Percentiles rank a stretch among this genome's conserved stretches.
Evolutionary conservation across 2,329 filamentous ascomycete species (phyloP).

Genomic region (Diplodia corticola): DNA sequence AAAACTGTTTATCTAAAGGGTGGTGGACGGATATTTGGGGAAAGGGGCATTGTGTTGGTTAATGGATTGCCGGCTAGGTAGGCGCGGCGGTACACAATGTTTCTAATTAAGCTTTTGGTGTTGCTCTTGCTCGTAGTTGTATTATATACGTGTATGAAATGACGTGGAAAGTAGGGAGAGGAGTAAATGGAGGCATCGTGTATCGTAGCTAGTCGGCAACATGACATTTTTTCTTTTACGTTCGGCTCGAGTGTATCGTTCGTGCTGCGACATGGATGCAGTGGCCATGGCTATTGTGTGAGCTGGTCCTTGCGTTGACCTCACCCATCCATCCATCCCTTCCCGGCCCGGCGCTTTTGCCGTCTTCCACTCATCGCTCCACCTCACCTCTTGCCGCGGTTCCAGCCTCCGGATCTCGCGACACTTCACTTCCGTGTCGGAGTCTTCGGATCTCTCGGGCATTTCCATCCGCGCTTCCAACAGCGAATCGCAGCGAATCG

Average conservation of each 20-base stretch:
- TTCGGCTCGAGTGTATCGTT: too few relatives aligned
- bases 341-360: slow-evolving; percentile 9
- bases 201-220: too few relatives aligned
- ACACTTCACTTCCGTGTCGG: background rate
- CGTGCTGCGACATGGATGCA: background rate
- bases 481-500: background rate
- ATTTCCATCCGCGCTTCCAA: background rate
- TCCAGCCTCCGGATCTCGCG: slow-evolving; percentile 1
- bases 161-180: too few relatives aligned
- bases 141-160: background rate
- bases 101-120: background rate
- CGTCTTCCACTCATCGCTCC: background rate
- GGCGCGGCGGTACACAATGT: background rate
- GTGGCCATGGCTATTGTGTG: background rate
- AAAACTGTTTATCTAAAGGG: background rate
- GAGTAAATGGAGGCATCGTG: too few relatives aligned
- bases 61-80: background rate
- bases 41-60: background rate
- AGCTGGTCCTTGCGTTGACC: background rate
- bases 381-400: background rate
- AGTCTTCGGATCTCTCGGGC: background rate
- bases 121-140: background rate
- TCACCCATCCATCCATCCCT: too few relatives aligned
- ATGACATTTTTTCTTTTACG: too few relatives aligned
- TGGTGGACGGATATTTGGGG: background rate